Base-by-base conservation (phyloP, 495 filamentous ascomycete species). In the Geopyxis carbonaria region DNA sequence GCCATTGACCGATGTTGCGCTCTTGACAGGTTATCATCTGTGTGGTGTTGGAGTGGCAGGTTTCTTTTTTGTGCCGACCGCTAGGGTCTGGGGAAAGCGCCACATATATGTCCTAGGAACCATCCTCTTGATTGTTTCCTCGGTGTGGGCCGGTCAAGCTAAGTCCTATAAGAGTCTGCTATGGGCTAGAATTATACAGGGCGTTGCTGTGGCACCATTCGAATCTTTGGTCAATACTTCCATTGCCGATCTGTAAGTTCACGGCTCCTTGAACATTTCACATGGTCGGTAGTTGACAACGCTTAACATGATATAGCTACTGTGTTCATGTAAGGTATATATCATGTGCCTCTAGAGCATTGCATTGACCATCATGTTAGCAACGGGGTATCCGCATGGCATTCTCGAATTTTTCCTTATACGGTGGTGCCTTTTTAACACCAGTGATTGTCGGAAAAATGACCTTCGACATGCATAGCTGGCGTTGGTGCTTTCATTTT, bases 371-470 rank as follows among this genome's bases (percentile, higher is more conserved):
- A 2, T 10, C 24, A 21, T 4, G 18, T 19, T 42, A 82, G 72
- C 64, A 87, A 65, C 67, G 83, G 22, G 86, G 85, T 18, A 80
- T 75, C 52, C 70, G 85, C 32, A 94, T 94, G 85, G 86, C 86
- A 7, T 62, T 91, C 22, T 76, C 77, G 8, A 94, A 93, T 56
- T 69, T 94, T 34, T 74, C 85, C 2, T 66, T 93, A 7, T 94
- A 91, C 55, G 86, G 86, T 0, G 82, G 84, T 4, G 82, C 86
- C 3, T 93, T 94, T 51, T 77, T 93, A 54, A 93, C 86, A 0
- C 86, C 84, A 0, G 81, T 92, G 20, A 58, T 87, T 7, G 83
- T 85, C 8, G 86, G 86, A 22, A 85, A 80, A 53, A 85, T 93
- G 43, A 86, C 84, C 15, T 60, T 68, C 31, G 64, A 65, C 0